Percentiles rank a stretch among this genome's conserved stretches.
Evolutionary conservation across 1,284 basidiomycete genomes (phyloP).

Genomic region (Pisolithus thermaeus): DNA sequence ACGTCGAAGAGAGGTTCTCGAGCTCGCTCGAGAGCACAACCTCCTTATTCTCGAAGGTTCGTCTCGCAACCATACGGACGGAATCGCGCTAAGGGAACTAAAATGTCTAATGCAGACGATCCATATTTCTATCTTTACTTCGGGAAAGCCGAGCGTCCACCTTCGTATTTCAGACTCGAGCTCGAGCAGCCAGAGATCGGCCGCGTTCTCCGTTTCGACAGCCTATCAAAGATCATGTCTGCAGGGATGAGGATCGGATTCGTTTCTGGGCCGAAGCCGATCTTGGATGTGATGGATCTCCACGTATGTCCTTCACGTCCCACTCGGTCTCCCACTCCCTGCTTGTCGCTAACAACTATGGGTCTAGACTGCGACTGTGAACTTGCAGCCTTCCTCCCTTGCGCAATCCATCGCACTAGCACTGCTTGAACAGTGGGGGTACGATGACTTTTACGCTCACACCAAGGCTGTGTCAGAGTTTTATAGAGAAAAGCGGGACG

Average conservation of each 20-base stretch:
- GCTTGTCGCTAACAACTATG: constrained; percentile 2
- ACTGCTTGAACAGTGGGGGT: constrained; percentile 74
- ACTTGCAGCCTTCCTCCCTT: constrained; percentile 75
- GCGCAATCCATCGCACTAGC: constrained; percentile 72
- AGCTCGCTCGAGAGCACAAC: constrained; percentile 69
- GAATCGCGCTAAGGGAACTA: background rate
- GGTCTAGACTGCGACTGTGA: constrained; percentile 60
- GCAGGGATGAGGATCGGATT: constrained; percentile 82
- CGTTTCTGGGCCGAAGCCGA: constrained; percentile 68
- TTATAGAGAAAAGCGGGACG: constrained; percentile 74
- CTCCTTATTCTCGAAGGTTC: constrained; percentile 85
- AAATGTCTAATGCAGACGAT: constrained; percentile 46
- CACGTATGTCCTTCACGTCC: constrained; percentile 41
- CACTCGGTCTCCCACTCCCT: background rate
- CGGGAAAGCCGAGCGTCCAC: constrained; percentile 54
- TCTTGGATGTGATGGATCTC: constrained; percentile 73
- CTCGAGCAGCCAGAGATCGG: constrained; percentile 54
- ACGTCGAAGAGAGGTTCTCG: constrained; percentile 74
- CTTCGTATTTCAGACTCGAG: constrained; percentile 81
- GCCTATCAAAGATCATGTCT: constrained; percentile 83
- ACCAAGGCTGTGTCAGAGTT: constrained; percentile 68
- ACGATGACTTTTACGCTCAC: constrained; percentile 74
- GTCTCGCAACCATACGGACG: background rate
- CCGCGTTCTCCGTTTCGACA: constrained; percentile 83
- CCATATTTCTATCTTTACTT: constrained; percentile 77